Evolutionary conservation across 2,329 filamentous ascomycete species (phyloP), one percentile per base, ranked within the genome.

Genomic region (Neonectria hederae): DNA sequence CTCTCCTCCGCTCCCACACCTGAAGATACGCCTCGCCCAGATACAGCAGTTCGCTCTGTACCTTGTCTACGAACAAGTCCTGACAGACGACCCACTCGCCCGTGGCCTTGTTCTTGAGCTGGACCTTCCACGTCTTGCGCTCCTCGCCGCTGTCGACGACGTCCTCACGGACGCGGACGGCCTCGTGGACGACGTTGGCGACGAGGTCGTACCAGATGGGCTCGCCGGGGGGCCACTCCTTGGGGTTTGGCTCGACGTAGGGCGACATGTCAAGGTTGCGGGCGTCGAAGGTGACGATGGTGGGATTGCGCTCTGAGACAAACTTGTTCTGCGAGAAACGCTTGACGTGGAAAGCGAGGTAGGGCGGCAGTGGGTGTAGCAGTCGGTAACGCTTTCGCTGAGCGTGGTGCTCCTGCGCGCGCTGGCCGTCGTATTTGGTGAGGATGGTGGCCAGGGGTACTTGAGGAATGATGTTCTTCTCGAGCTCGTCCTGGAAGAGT

Each of bases 261-360:
- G 94, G 94, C 5, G 90, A 86, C 83, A 97, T 90, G 77, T 99
- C 94, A 9, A 99, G 88, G 45, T 90, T 75, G 65, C 90, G 87
- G 5, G 93, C 91, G 68, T 95, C 93, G 79, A 98, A 99, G 0
- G 95, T 98, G 68, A 99, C 96, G 74, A 99, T 99, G 10, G 96
- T 99, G 1, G 95, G 96, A 78, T 99, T 99, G 54, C 96, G 92
- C 81, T 98, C 95, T 2, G 91, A 88, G 21, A 99, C 92, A 76
- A 99, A 99, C 78, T 97, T 97, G 83, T 99, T 99, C 70, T 92
- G 90, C 71, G 90, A 93, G 85, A 99, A 99, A 72, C 96, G 93
- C 83, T 98, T 98, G 82, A 98, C 90, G 82, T 99, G 95, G 82
- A 99, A 93, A 57, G 96, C 84, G 19, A 99, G 88, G 76, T 91